Percentiles rank a stretch among this genome's conserved stretches.
Conservation (phyloP, 192 early-diverging fungal species). For the Podila minutissima region DNA sequence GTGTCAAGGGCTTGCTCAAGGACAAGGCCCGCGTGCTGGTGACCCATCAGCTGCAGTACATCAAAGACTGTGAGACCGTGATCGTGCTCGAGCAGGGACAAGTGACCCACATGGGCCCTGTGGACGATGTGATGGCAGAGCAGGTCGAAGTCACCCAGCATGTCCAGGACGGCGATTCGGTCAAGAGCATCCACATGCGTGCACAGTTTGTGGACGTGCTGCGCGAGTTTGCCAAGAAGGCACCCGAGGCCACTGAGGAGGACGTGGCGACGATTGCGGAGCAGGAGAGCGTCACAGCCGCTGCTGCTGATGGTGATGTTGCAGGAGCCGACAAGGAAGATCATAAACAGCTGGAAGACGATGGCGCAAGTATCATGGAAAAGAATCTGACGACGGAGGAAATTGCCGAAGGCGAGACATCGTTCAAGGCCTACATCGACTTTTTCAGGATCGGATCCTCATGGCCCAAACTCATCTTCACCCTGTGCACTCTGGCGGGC, state of each 20-base stretch:
- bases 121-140: constrained; percentile 42
- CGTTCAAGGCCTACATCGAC: constrained; percentile 35
- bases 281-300: neutral
- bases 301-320: neutral
- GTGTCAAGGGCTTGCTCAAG: constrained; percentile 59
- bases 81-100: constrained; percentile 64
- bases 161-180: constrained; percentile 25
- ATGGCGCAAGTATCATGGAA: constrained; percentile 18
- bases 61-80: constrained; percentile 61
- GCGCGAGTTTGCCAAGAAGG: constrained; percentile 50
- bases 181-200: constrained; percentile 35
- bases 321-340: constrained; percentile 20
- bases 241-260: constrained; percentile 21
- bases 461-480: constrained; percentile 12
- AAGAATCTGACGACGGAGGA: constrained; percentile 50
- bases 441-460: constrained; percentile 54
- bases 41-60: constrained; percentile 71
- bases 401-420: constrained; percentile 44
- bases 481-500: constrained; percentile 22
- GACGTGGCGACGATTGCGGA: constrained; percentile 1
- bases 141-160: constrained; percentile 34
- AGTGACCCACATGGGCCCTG: constrained; percentile 35
- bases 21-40: constrained; percentile 70
- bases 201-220: constrained; percentile 48
- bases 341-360: neutral